Base-by-base conservation (phyloP, 345 rosid species). In the Murraya koenigii region DNA sequence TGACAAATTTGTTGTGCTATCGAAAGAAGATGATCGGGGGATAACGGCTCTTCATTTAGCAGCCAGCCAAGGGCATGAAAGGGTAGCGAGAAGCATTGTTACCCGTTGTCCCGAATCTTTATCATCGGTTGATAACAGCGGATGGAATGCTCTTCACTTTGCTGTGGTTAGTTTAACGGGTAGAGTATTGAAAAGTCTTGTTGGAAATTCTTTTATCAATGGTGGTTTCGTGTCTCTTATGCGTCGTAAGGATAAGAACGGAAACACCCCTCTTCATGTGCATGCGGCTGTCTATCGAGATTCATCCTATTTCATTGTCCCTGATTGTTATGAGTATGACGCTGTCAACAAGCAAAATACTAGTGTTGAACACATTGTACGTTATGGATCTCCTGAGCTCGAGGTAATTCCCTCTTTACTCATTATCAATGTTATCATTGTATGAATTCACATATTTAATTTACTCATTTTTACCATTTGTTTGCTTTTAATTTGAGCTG, bases 131-230 rank as follows among this genome's bases (percentile, higher is more conserved):
- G 41, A 64, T 19, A 7, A 30, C 1, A 32, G 41, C 32, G 41
- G 68, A 8, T 32, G 68, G 68, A 64, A 64, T 64, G n/a, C 1
- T 64, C 23, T 63, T 33, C 68, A 64, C 68, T 64, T 64, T 64
- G 68, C 23, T 13, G 17, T 63, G 67, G 32, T 28, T 5, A 32
- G 39, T 63, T 28, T 28, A 32, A 32, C 3, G 3, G 15, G 17
- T 13, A 4, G 3, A 3, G 49, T 9, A 44, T 10, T 44, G 15
- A 13, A 2, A 9, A 44, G 1, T 11, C 49, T 44, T 3, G 1
- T 38, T 4, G 8, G 4, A 38, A 5, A 38, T 5, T 3, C 39
- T 0, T 38, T 0, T 38, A 6, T 38, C 39, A 38, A n/a, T n/a
- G n/a, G n/a, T n/a, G n/a, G n/a, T n/a, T n/a, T n/a, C n/a, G n/a